These are phyloP conservation scores for Tricholoma terreum DNA, from an alignment of 768 basidiomycete genomes.

Conservation along the genomic window DNA sequence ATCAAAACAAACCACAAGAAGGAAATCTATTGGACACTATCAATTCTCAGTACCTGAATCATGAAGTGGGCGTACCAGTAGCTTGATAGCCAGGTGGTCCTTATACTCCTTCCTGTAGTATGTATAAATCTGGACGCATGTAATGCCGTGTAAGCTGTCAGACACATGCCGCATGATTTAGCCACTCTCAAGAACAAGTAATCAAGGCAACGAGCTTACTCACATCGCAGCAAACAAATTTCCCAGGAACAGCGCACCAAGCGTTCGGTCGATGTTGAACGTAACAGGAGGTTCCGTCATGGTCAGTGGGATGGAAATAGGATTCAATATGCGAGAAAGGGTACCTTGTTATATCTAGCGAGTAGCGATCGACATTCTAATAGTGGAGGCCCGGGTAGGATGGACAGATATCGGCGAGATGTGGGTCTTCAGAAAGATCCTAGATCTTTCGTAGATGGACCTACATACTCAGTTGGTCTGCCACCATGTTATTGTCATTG, in stretches of 20 bases:
- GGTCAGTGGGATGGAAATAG: background rate
- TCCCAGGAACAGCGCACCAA: background rate
- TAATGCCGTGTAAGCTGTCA: slow-evolving; percentile 25
- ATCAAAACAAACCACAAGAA: slow-evolving; percentile 8
- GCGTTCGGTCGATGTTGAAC: background rate
- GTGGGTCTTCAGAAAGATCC: too few relatives aligned
- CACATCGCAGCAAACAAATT: background rate
- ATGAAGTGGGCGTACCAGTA: slow-evolving; percentile 2
- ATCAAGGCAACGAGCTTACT: background rate
- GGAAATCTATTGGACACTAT: slow-evolving; percentile 2
- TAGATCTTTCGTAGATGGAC: too few relatives aligned
- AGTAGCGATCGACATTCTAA: too few relatives aligned
- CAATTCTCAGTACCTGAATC: background rate
- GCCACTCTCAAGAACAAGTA: too few relatives aligned
- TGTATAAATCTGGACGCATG: slow-evolving; percentile 12
- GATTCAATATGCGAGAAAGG: too few relatives aligned
- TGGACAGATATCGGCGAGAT: too few relatives aligned
- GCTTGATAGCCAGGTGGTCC: slow-evolving; percentile 4
- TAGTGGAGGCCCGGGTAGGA: too few relatives aligned
- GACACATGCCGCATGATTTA: too few relatives aligned
- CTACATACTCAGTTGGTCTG: too few relatives aligned
- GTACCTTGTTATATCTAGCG: too few relatives aligned
- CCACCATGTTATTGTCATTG: too few relatives aligned
- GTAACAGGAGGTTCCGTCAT: background rate
- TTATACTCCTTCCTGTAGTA: slow-evolving; percentile 3